phyloP scores from a whole-genome alignment of 106 monocot species.

The Allium sativum region DNA sequence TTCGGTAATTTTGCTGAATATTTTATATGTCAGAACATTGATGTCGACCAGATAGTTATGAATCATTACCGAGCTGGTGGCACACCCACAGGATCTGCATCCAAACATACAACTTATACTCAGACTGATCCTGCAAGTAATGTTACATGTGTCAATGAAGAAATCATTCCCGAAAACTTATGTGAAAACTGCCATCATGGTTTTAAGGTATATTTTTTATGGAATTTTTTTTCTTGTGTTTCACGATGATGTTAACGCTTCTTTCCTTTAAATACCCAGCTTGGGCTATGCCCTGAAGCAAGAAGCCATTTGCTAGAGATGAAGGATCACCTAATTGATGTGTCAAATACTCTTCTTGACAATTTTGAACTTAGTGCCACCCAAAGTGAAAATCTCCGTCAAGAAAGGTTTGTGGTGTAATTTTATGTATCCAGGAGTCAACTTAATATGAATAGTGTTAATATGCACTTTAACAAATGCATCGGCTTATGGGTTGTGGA shows the following conservation, averaged over 20 bases:
- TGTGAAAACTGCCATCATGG: constrained; percentile 64
- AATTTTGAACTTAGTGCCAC: constrained; percentile 48
- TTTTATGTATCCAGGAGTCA: no score
- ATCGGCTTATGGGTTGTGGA: no score
- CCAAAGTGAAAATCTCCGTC: constrained; percentile 50
- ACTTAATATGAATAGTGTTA: no score
- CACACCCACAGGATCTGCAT: constrained; percentile 43
- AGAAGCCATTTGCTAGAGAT: constrained; percentile 64
- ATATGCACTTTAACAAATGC: no score
- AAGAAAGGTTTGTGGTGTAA: constrained; percentile 45
- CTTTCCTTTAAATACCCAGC: constrained; percentile 28
- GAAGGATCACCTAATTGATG: constrained; percentile 70
- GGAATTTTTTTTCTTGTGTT: neutral
- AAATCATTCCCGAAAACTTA: constrained; percentile 43
- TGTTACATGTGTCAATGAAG: constrained; percentile 3
- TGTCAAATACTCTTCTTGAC: constrained; percentile 95
- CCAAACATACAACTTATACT: constrained; percentile 33
- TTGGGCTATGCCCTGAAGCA: constrained; percentile 77
- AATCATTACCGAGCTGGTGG: constrained; percentile 63
- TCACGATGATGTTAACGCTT: constrained; percentile 1
- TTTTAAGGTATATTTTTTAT: constrained; percentile 36
- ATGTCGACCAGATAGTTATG: constrained; percentile 88
- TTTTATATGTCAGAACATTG: constrained; percentile 57
- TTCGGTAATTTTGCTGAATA: no score
- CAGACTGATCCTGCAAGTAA: constrained; percentile 14